Conservation (phyloP, 345 rosid genomes). For the Lepidium didymum region DNA sequence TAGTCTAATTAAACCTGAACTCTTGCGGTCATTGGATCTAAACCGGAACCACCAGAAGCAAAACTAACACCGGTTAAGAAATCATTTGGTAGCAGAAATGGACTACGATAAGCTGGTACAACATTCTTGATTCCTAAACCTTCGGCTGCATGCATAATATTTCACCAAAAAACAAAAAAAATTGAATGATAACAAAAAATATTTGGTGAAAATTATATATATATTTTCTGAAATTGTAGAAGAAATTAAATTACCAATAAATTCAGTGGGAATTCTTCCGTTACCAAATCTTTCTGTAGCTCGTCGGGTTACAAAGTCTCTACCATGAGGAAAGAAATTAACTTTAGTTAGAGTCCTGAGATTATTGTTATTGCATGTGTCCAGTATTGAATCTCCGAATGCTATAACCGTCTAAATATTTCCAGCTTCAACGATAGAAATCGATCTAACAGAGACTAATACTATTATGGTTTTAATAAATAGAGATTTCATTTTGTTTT, state of each 20-base stretch:
- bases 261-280: conserved; percentile 30
- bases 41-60: conserved; percentile 29
- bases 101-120: conserved; percentile 25
- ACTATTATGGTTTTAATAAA: background rate
- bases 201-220: background rate
- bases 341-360: conserved; percentile 8
- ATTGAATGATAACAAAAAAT: background rate
- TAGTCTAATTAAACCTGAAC: conserved; percentile 1
- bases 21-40: conserved; percentile 25
- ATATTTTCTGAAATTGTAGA: no score
- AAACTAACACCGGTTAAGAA: conserved; percentile 30
- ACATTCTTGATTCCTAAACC: conserved; percentile 23
- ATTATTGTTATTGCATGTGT: conserved; percentile 33
- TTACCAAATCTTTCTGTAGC: conserved; percentile 36
- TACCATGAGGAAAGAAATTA: conserved; percentile 33
- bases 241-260: conserved; percentile 26
- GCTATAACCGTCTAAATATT: conserved; percentile 25
- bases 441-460: background rate
- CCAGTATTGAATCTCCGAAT: conserved; percentile 41
- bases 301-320: conserved; percentile 18
- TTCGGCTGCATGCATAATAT: conserved; percentile 18
- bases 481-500: background rate
- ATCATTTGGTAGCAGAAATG: conserved; percentile 18
- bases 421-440: background rate
- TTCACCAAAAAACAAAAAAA: background rate